Base-by-base conservation (phyloP, 352 stramenopile genomes). In the Aphanomyces cochlioides region DNA sequence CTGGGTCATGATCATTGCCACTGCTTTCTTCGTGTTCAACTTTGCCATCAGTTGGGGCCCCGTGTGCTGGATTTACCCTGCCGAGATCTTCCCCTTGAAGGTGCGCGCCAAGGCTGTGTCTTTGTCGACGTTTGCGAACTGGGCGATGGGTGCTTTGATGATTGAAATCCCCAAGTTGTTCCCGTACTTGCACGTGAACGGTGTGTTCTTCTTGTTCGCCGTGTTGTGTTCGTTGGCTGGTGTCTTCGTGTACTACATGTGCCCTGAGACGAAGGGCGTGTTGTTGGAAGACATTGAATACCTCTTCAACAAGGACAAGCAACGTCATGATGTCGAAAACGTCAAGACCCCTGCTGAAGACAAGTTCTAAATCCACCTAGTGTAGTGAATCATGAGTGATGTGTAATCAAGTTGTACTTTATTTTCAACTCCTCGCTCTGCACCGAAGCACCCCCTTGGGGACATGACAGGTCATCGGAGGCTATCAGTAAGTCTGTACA, bases 41-140 rank as follows among this genome's bases (percentile, higher is more conserved):
- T 85, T 84, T 63, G 77, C 77, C 15, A 83, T 82, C 50, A 84
- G 77, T 4, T 87, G 79, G 82, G 80, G 80, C 0, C 79, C 79
- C 34, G 66, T 87, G 7, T 78, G 79, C 58, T 89, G 82, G 82
- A 81, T 87, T 28, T 85, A 87, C 48, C 79, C 82, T 1, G 64
- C 79, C 10, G 82, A 89, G 70, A 84, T 86, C 71, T 88, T 88
- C 66, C 77, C 79, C 15, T 57, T 89, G 45, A 72, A 78, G 64
- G 70, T 79, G 17, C 80, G 82, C 19, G 73, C 73, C 56, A 79
- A 77, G 37, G 79, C 77, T 4, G 74, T 86, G 36, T 79, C 80
- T 7, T 69, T 83, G 13, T 84, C 74, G 10, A 84, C 74, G 19
- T 71, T 81, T 66, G 67, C 75, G 34, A 78, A 79, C 69, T 83